These are phyloP conservation scores for Apiotrichum veenhuisii DNA, from an alignment of 1,284 basidiomycete species.

Conservation along the genomic window DNA sequence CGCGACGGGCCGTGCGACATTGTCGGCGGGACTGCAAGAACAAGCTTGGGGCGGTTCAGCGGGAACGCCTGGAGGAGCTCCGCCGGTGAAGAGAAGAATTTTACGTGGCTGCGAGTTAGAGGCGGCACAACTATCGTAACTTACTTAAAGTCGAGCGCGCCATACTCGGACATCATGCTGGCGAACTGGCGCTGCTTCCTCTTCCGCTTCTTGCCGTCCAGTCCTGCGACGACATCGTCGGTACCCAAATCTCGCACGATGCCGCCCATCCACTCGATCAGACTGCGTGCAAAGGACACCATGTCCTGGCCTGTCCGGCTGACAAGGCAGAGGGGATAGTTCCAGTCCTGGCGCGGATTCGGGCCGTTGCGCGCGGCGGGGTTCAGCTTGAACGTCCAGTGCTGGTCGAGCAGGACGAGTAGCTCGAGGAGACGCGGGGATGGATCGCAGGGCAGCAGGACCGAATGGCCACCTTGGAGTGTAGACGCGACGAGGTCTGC, in stretches of 20 bases:
- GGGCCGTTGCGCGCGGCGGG: slow-evolving; percentile 39
- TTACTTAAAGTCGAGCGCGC: slow-evolving; percentile 49
- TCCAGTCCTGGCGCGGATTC: slow-evolving; percentile 29
- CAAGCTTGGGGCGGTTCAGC: slow-evolving; percentile 81
- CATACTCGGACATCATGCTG: slow-evolving; percentile 35
- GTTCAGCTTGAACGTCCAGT: slow-evolving; percentile 81
- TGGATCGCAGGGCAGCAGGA: slow-evolving; percentile 88
- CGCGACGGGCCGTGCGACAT: slow-evolving; percentile 91
- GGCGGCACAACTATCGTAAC: not conserved
- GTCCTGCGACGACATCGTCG: slow-evolving; percentile 60
- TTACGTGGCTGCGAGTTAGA: slow-evolving; percentile 64
- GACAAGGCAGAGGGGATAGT: slow-evolving; percentile 80
- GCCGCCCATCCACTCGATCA: slow-evolving; percentile 99
- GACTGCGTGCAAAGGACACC: slow-evolving; percentile 87
- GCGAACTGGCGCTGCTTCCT: slow-evolving; percentile 45
- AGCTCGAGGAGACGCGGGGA: slow-evolving; percentile 91
- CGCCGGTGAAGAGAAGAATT: slow-evolving; percentile 80
- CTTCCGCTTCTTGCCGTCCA: slow-evolving; percentile 55
- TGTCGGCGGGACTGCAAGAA: slow-evolving; percentile 86
- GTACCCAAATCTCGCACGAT: slow-evolving; percentile 85
- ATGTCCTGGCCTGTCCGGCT: slow-evolving; percentile 89
- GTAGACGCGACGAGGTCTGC: slow-evolving; percentile 84
- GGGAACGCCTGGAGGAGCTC: slow-evolving; percentile 78
- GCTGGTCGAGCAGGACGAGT: slow-evolving; percentile 91
- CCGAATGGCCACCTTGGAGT: slow-evolving; percentile 68